Conservation (phyloP, 2,329 filamentous ascomycete genomes). For the Aspergillus bombycis region DNA sequence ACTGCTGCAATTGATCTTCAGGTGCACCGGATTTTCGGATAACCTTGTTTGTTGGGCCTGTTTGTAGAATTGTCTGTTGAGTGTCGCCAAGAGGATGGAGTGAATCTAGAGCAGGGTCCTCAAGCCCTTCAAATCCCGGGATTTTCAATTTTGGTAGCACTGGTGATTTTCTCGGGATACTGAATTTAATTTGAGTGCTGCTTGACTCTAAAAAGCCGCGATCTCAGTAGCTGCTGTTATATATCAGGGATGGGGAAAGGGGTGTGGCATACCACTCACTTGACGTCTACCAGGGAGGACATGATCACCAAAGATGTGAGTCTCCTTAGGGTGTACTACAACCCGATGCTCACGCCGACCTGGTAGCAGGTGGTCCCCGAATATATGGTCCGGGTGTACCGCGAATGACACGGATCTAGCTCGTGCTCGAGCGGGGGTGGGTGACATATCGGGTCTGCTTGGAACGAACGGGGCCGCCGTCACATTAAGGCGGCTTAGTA, state of each 20-base stretch:
- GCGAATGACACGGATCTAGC: background rate
- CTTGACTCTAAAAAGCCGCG: background rate
- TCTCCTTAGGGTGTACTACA: background rate
- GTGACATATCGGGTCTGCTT: background rate
- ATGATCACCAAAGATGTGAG: slow-evolving; percentile 15
- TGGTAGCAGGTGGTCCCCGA: slow-evolving; percentile 16
- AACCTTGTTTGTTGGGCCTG: background rate
- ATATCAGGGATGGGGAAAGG: background rate
- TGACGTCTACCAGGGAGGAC: slow-evolving; percentile 16
- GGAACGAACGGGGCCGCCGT: background rate
- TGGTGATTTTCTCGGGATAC: background rate
- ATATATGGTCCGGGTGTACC: slow-evolving; percentile 3
- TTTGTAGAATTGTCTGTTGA: background rate
- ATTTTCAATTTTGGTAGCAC: background rate
- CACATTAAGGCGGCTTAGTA: background rate
- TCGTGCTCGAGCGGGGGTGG: background rate
- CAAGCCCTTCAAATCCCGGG: background rate
- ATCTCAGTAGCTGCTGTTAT: background rate
- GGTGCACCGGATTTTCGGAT: background rate
- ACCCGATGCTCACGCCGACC: slow-evolving; percentile 3
- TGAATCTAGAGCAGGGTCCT: background rate
- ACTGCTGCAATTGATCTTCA: slow-evolving; percentile 12
- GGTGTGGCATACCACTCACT: background rate
- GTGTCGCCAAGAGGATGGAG: background rate
- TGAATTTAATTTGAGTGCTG: background rate